Percentiles rank a stretch among this genome's conserved stretches.
Evolutionary conservation across 139 green algal genomes (phyloP).

Genomic region (Pseudopediastrum boryanum): DNA sequence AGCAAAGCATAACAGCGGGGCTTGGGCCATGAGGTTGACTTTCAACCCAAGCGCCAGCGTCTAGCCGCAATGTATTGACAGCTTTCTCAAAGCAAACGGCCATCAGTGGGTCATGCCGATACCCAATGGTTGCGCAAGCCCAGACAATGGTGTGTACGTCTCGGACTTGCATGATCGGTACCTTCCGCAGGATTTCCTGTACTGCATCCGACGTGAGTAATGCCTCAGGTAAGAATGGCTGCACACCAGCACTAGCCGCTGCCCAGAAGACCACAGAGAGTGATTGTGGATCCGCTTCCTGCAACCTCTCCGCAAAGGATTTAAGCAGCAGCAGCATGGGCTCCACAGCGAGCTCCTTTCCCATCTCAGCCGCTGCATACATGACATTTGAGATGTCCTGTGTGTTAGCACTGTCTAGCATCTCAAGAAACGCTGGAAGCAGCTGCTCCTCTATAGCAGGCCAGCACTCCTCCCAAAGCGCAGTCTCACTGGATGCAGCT

Average conservation of each 20-base stretch:
- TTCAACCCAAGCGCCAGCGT: neutral
- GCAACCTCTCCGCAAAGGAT: no score
- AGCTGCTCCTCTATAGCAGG: no score
- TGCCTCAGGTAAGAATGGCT: neutral
- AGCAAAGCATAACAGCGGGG: neutral
- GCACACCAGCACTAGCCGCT: no score
- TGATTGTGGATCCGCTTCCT: no score
- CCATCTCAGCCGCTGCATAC: no score
- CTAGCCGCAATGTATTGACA: neutral
- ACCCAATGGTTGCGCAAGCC: neutral
- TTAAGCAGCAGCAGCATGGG: no score
- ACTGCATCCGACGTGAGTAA: neutral
- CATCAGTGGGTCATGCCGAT: conserved; percentile 3
- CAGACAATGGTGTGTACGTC: neutral
- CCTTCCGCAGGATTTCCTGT: neutral
- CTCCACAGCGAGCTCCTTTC: no score
- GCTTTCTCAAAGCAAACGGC: neutral
- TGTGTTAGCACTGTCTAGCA: no score
- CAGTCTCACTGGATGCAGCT: neutral
- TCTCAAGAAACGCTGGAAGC: no score
- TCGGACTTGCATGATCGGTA: neutral
- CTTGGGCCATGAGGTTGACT: neutral
- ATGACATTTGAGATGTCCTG: no score
- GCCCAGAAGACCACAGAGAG: no score
- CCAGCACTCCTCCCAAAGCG: neutral